phyloP scores from a whole-genome alignment of 768 basidiomycete species.

The button mushroom (Agaricus bisporus) region DNA sequence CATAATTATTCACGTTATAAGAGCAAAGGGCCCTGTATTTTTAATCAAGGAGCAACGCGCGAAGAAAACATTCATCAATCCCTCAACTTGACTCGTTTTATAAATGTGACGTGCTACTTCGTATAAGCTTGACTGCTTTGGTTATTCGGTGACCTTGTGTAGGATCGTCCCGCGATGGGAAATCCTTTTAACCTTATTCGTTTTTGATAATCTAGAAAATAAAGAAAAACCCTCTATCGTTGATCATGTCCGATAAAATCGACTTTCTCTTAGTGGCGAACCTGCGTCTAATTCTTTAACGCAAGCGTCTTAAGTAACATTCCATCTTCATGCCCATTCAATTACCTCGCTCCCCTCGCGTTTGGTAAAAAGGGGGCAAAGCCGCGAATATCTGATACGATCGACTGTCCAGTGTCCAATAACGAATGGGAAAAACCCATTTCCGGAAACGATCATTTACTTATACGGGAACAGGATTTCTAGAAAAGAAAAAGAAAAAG shows the following conservation, averaged over 20 bases:
- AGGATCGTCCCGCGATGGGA: not conserved
- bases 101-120: not conserved
- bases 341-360: slow-evolving; percentile 3
- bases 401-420: not conserved
- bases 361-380: not conserved
- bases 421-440: not conserved
- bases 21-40: not conserved
- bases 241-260: slow-evolving; percentile 8
- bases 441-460: not conserved
- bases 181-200: not conserved
- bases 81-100: not conserved
- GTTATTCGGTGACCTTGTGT: not conserved
- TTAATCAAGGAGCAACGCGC: not conserved
- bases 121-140: not conserved
- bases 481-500: no score
- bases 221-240: not conserved
- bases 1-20: not conserved
- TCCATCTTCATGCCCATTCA: not conserved
- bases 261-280: not conserved
- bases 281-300: not conserved
- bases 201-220: not conserved
- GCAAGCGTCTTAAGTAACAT: not conserved
- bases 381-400: not conserved
- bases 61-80: not conserved
- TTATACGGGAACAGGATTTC: not conserved